Conservation (phyloP, 257 asterid genomes). For the Plantago ovata region DNA sequence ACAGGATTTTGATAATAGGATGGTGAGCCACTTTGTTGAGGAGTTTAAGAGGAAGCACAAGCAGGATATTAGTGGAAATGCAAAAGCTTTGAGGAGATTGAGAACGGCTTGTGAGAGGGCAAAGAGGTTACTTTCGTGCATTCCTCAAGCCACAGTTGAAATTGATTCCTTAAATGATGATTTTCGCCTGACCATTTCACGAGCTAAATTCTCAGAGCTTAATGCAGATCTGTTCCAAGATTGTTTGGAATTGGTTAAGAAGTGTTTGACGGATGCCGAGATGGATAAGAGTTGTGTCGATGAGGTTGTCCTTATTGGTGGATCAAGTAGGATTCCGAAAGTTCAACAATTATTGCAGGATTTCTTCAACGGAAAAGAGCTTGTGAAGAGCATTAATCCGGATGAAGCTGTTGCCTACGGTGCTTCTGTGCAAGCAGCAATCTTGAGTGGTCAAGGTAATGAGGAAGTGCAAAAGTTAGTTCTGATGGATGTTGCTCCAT, state of each 20-base stretch:
- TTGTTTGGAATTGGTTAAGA: conserved; percentile 81
- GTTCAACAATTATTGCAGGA: too few species aligned
- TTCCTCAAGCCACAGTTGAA: conserved; percentile 77
- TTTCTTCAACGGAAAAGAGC: too few species aligned
- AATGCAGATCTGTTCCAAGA: conserved; percentile 74
- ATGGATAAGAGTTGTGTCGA: conserved; percentile 48
- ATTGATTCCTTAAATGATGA: conserved; percentile 71
- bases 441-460: too few species aligned
- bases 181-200: conserved; percentile 67
- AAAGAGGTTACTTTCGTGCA: conserved; percentile 72
- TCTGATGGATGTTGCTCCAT: too few species aligned
- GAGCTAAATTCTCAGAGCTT: conserved; percentile 69
- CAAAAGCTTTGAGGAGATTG: neutral
- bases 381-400: too few species aligned
- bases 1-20: neutral
- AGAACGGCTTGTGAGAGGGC: conserved; percentile 20
- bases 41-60: too few species aligned
- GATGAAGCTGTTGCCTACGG: too few species aligned
- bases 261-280: conserved; percentile 79
- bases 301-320: neutral
- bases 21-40: too few species aligned
- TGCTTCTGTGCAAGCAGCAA: too few species aligned
- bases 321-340: too few species aligned
- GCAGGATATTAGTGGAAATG: too few species aligned
- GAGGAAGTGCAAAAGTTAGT: too few species aligned